phyloP scores from a whole-genome alignment of 2,329 filamentous ascomycete genomes.

The Fusarium aywerte region DNA sequence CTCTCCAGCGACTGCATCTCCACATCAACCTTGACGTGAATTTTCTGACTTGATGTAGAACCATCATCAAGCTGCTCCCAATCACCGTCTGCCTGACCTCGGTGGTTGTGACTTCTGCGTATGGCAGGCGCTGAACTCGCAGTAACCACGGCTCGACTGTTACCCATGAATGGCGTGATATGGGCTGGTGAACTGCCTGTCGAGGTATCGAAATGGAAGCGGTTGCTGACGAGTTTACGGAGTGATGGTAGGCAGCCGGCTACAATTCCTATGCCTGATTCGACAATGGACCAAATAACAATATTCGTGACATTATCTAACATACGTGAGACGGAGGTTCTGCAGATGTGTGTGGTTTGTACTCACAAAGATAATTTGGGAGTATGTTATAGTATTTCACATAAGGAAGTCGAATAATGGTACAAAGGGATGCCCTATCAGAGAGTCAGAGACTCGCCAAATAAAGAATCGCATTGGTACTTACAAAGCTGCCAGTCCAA shows the following conservation, averaged over 20 bases:
- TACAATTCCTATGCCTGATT: conserved; percentile 33
- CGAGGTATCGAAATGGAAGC: conserved; percentile 5
- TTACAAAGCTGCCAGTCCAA: conserved; percentile 29
- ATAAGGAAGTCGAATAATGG: conserved; percentile 29
- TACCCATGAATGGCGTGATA: conserved; percentile 3
- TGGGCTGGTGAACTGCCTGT: neutral
- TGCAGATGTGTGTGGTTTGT: fast-evolving
- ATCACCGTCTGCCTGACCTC: neutral
- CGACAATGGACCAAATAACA: conserved; percentile 27
- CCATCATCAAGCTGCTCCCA: conserved; percentile 15
- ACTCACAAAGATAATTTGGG: conserved; percentile 19
- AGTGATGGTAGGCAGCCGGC: conserved; percentile 29
- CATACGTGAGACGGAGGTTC: fast-evolving
- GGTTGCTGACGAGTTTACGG: conserved; percentile 11
- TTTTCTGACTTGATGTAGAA: neutral
- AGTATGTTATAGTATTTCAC: conserved; percentile 7
- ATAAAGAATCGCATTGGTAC: fast-evolving
- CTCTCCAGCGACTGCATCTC: conserved; percentile 13
- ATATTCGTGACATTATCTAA: conserved; percentile 25
- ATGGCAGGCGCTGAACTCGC: neutral
- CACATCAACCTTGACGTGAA: conserved; percentile 17
- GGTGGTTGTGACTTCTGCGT: neutral
- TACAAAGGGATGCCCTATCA: conserved; percentile 24
- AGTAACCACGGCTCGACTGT: conserved; percentile 1
- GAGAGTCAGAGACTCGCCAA: fast-evolving